Conservation (phyloP, 2,329 filamentous ascomycete genomes). For the Penicillium sp. region DNA sequence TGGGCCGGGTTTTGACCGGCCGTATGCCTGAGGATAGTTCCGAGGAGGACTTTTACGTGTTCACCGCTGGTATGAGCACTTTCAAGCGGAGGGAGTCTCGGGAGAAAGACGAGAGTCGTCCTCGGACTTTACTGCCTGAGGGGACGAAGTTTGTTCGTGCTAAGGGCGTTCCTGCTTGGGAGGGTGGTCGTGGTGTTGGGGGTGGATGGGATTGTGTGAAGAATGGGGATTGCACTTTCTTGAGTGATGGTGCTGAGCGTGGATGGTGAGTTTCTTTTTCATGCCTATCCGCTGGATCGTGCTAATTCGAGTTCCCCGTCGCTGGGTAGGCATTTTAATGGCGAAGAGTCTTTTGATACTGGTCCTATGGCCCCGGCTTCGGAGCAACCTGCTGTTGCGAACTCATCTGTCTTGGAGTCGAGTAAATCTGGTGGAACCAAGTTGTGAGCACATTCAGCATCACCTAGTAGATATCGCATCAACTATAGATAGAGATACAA, state of each 20-base stretch:
- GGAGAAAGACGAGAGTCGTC: slow-evolving; percentile 28
- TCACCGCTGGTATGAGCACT: slow-evolving; percentile 78
- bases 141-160: slow-evolving; percentile 39
- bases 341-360: slow-evolving; percentile 55
- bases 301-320: slow-evolving; percentile 27
- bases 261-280: slow-evolving; percentile 70
- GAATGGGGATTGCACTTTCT: slow-evolving; percentile 85
- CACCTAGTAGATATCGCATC: background rate
- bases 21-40: slow-evolving; percentile 72
- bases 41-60: slow-evolving; percentile 82
- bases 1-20: slow-evolving; percentile 83
- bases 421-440: slow-evolving; percentile 26
- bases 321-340: slow-evolving; percentile 51
- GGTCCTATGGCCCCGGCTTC: slow-evolving; percentile 37
- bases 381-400: slow-evolving; percentile 19
- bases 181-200: slow-evolving; percentile 64
- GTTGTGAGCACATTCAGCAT: slow-evolving; percentile 24
- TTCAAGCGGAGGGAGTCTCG: slow-evolving; percentile 60
- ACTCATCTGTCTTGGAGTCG: slow-evolving; percentile 15
- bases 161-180: slow-evolving; percentile 57
- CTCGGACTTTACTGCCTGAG: slow-evolving; percentile 36
- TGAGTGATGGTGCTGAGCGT: slow-evolving; percentile 80
- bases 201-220: slow-evolving; percentile 80
- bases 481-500: background rate
- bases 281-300: slow-evolving; percentile 1